Percentiles rank a stretch among this genome's conserved stretches.
These are phyloP conservation scores for Chamaenerion angustifolium DNA, from an alignment of 345 rosid genomes.

Conservation along the genomic window DNA sequence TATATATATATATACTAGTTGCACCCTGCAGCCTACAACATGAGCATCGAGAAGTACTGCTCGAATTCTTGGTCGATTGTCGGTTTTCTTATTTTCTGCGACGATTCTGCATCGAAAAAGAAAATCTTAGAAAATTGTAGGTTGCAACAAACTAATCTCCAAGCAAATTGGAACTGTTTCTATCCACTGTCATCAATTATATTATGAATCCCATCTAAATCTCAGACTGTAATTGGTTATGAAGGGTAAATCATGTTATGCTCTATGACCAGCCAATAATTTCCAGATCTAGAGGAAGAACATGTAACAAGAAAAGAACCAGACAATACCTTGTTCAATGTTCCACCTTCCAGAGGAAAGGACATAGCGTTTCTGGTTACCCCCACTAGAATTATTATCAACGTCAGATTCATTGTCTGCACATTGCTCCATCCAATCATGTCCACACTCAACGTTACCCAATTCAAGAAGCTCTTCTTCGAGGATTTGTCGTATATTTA, in stretches of 20 bases:
- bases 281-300: neutral
- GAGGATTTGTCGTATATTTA: slow-evolving; percentile 11
- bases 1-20: too few relatives aligned
- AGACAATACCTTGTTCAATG: slow-evolving; percentile 40
- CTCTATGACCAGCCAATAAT: neutral
- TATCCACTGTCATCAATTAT: neutral
- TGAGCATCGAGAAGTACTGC: slow-evolving; percentile 66
- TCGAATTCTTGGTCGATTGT: slow-evolving; percentile 93
- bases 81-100: slow-evolving; percentile 31
- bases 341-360: slow-evolving; percentile 68
- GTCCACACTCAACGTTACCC: slow-evolving; percentile 11
- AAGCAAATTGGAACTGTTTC: too few relatives aligned
- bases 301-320: neutral
- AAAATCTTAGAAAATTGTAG: too few relatives aligned
- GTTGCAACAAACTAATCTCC: too few relatives aligned
- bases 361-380: slow-evolving; percentile 25
- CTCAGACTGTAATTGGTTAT: too few relatives aligned
- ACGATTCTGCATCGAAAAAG: slow-evolving; percentile 31
- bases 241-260: too few relatives aligned
- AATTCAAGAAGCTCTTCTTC: slow-evolving; percentile 18
- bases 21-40: slow-evolving; percentile 27
- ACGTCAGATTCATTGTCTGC: slow-evolving; percentile 36
- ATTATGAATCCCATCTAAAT: neutral
- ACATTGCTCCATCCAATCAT: slow-evolving; percentile 23
- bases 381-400: slow-evolving; percentile 14